Base-by-base conservation (phyloP, 2,329 filamentous ascomycete genomes). In the Colletotrichum sp. region DNA sequence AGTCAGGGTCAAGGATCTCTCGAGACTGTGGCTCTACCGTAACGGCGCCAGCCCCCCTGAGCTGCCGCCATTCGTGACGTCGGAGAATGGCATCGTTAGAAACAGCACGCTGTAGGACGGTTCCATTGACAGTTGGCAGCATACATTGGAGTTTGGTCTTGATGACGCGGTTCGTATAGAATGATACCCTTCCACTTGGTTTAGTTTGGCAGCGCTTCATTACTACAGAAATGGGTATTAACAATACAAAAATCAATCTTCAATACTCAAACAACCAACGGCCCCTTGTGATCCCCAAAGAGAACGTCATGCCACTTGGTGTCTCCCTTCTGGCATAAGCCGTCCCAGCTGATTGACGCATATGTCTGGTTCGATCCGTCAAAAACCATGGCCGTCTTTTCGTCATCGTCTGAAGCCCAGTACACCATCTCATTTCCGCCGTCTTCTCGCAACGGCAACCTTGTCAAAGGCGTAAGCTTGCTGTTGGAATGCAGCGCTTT, bases 21-120 rank as follows among this genome's bases (percentile, higher is more conserved):
- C 91, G 79, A 87, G 92, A 61, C 81, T 93, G 32, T 93, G 92
- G 92, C 85, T 88, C 77, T 93, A 93, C 80, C 85, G 91, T 67
- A 93, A 93, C 79, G 92, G 92, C 3, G 84, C 81, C 73, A 89
- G 87, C 55, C 91, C 92, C 2, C 79, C 85, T 7, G 87, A 89
- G 55, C 78, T 80, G 32, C 85, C 86, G 16, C 83, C 84, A 1
- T 77, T 84, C 74, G 68, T 88, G 55, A 71, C 78, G 4, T 79
- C 76, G 32, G 84, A 87, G 77, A 81, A 82, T 57, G 83, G 86
- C 3, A 78, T 86, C 48, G 79, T 84, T 8, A 83, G 86, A 70
- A 85, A 82, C 65, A 84, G 84, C 32, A 87, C 85, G 4, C 78
- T 86, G 74, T 86, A 72, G 74, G 64, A 63, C 43, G 36, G n/a